Conservation (phyloP, 176 grass and related monocot genomes). For the Rhynchospora tenuis region DNA sequence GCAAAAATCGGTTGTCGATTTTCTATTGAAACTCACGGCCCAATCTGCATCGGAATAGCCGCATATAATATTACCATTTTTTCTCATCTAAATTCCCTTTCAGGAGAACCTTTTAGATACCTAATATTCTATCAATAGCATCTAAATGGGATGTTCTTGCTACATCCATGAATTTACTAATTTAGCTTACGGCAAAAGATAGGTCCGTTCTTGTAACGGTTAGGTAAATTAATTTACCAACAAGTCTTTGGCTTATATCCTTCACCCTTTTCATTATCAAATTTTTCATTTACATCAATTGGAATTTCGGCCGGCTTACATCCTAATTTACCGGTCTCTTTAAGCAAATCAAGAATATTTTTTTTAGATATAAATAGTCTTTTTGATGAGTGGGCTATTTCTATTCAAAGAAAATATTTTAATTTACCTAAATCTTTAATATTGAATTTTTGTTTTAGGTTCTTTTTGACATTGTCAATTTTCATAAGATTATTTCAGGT, state of each 20-base stretch:
- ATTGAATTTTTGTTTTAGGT: background rate
- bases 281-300: slow-evolving; percentile 2
- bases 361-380: background rate
- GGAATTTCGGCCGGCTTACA: background rate
- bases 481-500: background rate
- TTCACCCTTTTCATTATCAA: background rate
- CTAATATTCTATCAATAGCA: background rate
- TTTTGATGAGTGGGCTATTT: background rate
- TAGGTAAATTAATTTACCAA: background rate
- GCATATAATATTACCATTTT: background rate
- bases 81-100: background rate
- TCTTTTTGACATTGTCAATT: background rate
- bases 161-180: background rate
- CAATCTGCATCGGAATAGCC: background rate
- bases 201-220: background rate
- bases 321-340: background rate
- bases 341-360: background rate
- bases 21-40: background rate
- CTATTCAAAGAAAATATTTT: slow-evolving; percentile 4
- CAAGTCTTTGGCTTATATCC: background rate
- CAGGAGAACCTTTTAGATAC: background rate
- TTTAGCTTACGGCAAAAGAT: background rate
- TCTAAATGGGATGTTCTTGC: background rate
- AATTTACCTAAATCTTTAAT: background rate
- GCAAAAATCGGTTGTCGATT: background rate